Evolutionary conservation across 2,329 filamentous ascomycete species (phyloP).

Genomic region (Bipolaris gigantea): DNA sequence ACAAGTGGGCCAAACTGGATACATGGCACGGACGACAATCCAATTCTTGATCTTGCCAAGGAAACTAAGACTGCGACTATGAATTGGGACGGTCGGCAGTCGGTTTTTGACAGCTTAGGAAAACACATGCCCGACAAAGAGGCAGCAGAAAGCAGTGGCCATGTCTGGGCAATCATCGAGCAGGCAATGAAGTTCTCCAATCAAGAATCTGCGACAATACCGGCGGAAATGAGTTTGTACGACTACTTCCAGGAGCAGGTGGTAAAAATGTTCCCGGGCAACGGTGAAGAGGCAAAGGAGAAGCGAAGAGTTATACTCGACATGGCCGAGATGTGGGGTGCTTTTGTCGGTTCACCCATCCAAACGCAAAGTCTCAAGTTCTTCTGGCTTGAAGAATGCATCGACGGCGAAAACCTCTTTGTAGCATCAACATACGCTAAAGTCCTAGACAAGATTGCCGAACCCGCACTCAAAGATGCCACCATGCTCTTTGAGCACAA

Average conservation of each 20-base stretch:
- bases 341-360: constrained; percentile 68
- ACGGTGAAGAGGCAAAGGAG: constrained; percentile 44
- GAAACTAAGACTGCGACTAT: constrained; percentile 59
- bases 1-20: constrained; percentile 76
- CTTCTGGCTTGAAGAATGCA: constrained; percentile 77
- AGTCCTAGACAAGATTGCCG: constrained; percentile 62
- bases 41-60: constrained; percentile 67
- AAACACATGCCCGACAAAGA: constrained; percentile 51
- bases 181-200: constrained; percentile 70
- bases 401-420: constrained; percentile 70
- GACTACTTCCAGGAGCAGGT: constrained; percentile 60
- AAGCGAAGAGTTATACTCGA: constrained; percentile 56
- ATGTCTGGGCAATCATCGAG: constrained; percentile 70
- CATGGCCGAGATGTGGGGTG: constrained; percentile 68
- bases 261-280: constrained; percentile 46
- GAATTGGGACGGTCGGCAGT: constrained; percentile 58
- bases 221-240: constrained; percentile 55
- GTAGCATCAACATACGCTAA: constrained; percentile 63
- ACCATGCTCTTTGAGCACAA: constrained; percentile 55
- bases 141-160: constrained; percentile 46
- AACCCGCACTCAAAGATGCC: constrained; percentile 58
- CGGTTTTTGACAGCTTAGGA: constrained; percentile 62
- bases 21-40: constrained; percentile 71
- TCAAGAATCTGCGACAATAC: constrained; percentile 56
- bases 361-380: constrained; percentile 70